A percentile compares a stretch with the other conserved stretches of the same genome.
Evolutionary conservation across 2,329 filamentous ascomycete species (phyloP).

Genomic region (Fusarium sp.): DNA sequence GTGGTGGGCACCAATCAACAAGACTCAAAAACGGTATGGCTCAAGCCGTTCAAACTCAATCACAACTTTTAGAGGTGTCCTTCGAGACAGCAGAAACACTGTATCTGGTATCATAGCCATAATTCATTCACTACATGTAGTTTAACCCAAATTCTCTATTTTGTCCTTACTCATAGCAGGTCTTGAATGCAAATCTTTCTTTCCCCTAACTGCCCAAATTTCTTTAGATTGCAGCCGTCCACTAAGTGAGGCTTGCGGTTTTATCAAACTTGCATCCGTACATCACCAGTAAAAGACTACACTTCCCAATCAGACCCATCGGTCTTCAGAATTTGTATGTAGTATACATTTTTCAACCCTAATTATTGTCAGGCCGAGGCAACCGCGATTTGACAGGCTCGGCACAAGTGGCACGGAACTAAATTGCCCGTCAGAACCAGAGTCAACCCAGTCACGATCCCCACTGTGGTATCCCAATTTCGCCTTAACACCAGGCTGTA

Average conservation of each 20-base stretch:
- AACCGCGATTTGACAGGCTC: background rate
- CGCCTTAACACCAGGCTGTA: conserved; percentile 37
- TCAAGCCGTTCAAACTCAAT: background rate
- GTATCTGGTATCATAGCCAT: background rate
- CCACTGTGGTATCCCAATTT: conserved; percentile 22
- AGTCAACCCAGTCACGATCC: conserved; percentile 3
- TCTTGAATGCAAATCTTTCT: background rate
- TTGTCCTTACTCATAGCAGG: background rate
- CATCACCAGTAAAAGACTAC: conserved; percentile 1
- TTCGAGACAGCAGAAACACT: background rate
- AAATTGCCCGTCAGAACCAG: background rate
- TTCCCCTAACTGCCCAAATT: background rate
- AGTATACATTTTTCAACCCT: background rate
- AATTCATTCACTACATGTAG: background rate
- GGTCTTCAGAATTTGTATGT: background rate
- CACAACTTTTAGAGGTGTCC: background rate
- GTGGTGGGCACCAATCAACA: background rate
- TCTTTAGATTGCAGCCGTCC: background rate
- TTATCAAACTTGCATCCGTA: background rate
- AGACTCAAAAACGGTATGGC: background rate
- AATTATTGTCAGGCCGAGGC: background rate
- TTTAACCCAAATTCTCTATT: background rate
- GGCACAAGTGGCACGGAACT: background rate
- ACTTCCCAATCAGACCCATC: background rate
- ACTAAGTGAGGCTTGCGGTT: background rate